Evolutionary conservation across 164 flowering plant species (phyloP).

Genomic region (Macadamia integrifolia): DNA sequence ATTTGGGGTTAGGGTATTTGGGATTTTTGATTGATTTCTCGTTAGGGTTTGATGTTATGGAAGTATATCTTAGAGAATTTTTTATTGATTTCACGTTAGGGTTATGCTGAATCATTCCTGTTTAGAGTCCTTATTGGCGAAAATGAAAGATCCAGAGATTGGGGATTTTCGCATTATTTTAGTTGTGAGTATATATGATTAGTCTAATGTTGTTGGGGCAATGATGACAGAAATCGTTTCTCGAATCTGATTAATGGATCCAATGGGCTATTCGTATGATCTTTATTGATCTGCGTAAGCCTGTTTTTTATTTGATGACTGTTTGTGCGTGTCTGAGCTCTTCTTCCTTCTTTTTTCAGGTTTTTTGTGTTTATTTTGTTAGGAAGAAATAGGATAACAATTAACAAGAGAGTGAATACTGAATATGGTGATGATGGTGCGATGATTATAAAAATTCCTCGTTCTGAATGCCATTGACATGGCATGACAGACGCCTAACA

Average conservation of each 20-base stretch:
- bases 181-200: too few relatives aligned
- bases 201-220: constrained; percentile 22
- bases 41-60: too few relatives aligned
- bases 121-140: neutral
- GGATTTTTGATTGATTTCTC: too few relatives aligned
- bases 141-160: neutral
- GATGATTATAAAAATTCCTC: constrained; percentile 31
- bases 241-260: constrained; percentile 35
- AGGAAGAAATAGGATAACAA: too few relatives aligned
- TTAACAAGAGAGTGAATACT: too few relatives aligned
- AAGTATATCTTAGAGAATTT: too few relatives aligned
- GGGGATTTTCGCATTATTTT: neutral
- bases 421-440: constrained; percentile 19
- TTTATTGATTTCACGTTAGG: too few relatives aligned
- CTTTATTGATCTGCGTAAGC: neutral
- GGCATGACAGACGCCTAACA: constrained; percentile 32
- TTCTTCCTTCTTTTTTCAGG: neutral
- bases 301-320: constrained; percentile 32
- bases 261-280: neutral
- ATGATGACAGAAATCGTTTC: constrained; percentile 39
- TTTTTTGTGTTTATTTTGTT: neutral
- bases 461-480: constrained; percentile 30
- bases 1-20: too few relatives aligned
- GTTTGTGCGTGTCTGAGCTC: constrained; percentile 70
- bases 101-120: neutral